Evolutionary conservation across 2,329 filamentous ascomycete species (phyloP), one percentile per base, ranked within the genome.

Genomic region (Colletotrichum agaves): DNA sequence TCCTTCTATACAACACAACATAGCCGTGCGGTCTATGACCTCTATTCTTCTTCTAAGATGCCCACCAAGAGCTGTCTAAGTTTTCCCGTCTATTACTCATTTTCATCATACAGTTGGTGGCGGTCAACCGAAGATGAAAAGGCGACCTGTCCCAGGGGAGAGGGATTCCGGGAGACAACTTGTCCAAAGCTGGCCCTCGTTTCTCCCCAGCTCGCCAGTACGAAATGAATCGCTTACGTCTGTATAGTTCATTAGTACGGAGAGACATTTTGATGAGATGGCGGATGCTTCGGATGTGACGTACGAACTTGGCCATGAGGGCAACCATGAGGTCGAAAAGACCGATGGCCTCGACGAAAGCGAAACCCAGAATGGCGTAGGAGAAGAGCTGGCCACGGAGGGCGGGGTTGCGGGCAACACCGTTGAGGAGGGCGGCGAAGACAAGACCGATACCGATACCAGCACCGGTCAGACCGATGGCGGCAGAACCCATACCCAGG

Each of bases 401-500:
- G 80, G 91, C 92, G 80, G 93, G 93, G 92, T 97, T 97, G 87
- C 93, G 93, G 87, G 93, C 92, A 82, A 96, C 93, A 86, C 90
- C 90, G 84, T 92, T 90, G 80, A 97, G 88, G 81, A 97, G 92
- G 79, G 92, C 90, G 81, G 91, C 93, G 90, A 97, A 97, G 81
- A 97, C 93, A 81, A 95, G 90, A 88, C 93, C 93, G 85, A 96
- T 97, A 93, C 93, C 93, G 83, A 96, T 93, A 93, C 93, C 92
- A 80, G 92, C 91, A 91, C 91, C 91, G 81, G 91, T 93, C 79
- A 97, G 91, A 91, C 93, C 93, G 80, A 97, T 94, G 86, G 93
- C 93, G 79, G 93, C 93, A 77, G 90, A 87, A 84, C 92, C 92
- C 91, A 94, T 94, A 88, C 92, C 92, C 79, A 94, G 82, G 90